Evolutionary conservation across 2,329 filamentous ascomycete species (phyloP).

Genomic region (Lachnellula subtilissima): DNA sequence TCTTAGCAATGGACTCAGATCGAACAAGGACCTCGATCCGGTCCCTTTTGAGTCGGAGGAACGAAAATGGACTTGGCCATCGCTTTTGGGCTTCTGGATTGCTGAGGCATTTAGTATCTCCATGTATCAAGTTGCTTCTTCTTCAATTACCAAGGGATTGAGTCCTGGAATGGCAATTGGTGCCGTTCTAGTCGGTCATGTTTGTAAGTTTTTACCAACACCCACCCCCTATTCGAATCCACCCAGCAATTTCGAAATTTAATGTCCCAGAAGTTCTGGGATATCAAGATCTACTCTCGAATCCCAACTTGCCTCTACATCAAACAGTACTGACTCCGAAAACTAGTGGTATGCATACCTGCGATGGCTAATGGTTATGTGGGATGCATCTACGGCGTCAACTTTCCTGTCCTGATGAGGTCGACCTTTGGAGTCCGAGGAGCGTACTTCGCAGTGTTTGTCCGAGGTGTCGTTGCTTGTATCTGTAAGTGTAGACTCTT

Average conservation of each 20-base stretch:
- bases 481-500: conserved; percentile 14
- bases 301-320: too few species aligned
- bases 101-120: conserved; percentile 27
- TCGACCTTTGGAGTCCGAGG: conserved; percentile 42
- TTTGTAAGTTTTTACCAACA: conserved; percentile 28
- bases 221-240: too few species aligned
- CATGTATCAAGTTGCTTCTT: conserved; percentile 26
- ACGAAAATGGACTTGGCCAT: conserved; percentile 23
- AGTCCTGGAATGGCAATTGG: conserved; percentile 21
- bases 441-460: conserved; percentile 35
- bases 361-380: conserved; percentile 42
- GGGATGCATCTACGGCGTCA: conserved; percentile 40
- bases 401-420: conserved; percentile 42
- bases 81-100: conserved; percentile 25
- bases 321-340: too few species aligned
- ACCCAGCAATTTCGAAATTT: too few species aligned
- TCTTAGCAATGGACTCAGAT: conserved; percentile 10
- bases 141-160: conserved; percentile 24
- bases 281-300: too few species aligned
- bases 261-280: too few species aligned
- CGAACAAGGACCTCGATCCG: conserved; percentile 24
- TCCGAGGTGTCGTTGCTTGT: conserved; percentile 30
- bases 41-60: conserved; percentile 21
- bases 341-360: conserved; percentile 44
- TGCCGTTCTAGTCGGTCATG: conserved; percentile 50